A percentile compares a stretch with the other conserved stretches of the same genome.
Evolutionary conservation across 169 alveolate genomes (phyloP).

Genomic region (Eimeria necatrix): DNA sequence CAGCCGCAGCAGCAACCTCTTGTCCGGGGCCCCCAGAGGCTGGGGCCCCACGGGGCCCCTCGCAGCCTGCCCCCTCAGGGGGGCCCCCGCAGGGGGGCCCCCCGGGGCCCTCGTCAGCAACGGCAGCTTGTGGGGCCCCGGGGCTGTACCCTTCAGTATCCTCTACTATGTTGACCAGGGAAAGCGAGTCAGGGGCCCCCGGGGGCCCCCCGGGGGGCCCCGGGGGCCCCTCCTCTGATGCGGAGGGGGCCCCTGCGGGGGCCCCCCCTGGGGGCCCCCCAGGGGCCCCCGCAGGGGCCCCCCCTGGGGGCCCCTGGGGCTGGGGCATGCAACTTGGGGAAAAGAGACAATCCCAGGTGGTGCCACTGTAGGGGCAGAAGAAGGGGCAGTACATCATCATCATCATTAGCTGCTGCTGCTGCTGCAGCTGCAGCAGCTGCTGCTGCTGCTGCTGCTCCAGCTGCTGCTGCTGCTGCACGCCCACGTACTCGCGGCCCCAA

Average conservation of each 20-base stretch:
- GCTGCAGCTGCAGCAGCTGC: background rate
- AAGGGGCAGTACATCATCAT: background rate
- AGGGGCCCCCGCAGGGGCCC: background rate
- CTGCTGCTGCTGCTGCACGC: slow-evolving; percentile 29
- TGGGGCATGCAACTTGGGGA: too few relatives aligned
- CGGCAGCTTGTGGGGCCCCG: too few relatives aligned
- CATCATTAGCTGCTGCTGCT: background rate
- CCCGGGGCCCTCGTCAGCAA: too few relatives aligned
- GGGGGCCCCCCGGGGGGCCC: slow-evolving; percentile 31
- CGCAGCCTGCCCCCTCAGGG: background rate
- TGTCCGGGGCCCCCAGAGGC: slow-evolving; percentile 1
- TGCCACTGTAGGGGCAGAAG: background rate
- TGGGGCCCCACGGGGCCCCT: too few relatives aligned
- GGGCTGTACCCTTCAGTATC: background rate
- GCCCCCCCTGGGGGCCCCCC: background rate
- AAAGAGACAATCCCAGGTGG: background rate
- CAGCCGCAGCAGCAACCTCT: too few relatives aligned
- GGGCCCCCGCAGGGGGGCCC: slow-evolving; percentile 32
- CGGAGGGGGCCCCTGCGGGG: background rate
- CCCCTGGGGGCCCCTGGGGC: background rate
- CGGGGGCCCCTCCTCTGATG: background rate
- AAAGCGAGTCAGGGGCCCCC: background rate
- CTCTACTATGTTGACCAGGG: background rate
- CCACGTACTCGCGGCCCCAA: background rate
- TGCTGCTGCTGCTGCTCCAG: slow-evolving; percentile 59